A percentile compares a stretch with the other conserved stretches of the same genome.
These are phyloP conservation scores for Aspergillus sp. DNA, from an alignment of 2,329 filamentous ascomycete species.

Conservation along the genomic window DNA sequence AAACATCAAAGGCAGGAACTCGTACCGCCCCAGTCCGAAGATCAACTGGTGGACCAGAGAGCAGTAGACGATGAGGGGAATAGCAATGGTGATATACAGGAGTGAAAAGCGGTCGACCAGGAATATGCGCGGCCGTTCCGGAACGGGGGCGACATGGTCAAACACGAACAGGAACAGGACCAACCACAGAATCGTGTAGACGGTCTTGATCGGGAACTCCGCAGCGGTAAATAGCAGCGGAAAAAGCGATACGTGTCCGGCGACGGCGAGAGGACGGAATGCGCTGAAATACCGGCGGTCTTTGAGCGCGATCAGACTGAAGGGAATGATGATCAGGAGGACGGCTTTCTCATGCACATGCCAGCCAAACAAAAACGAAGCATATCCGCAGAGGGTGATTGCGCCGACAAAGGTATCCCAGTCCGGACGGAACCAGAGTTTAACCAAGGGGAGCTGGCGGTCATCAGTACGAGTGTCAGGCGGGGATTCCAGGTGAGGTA, in stretches of 20 bases:
- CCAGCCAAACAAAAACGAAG: slow-evolving; percentile 97
- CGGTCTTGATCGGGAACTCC: slow-evolving; percentile 90
- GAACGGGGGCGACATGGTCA: slow-evolving; percentile 82
- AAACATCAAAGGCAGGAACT: slow-evolving; percentile 96
- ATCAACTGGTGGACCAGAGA: slow-evolving; percentile 79
- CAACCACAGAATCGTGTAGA: slow-evolving; percentile 92
- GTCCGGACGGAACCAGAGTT: slow-evolving; percentile 75
- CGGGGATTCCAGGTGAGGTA: slow-evolving; percentile 5
- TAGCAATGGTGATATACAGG: slow-evolving; percentile 83
- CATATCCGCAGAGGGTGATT: slow-evolving; percentile 89
- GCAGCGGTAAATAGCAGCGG: slow-evolving; percentile 87
- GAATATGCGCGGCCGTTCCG: slow-evolving; percentile 77
- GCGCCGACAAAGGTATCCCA: slow-evolving; percentile 90
- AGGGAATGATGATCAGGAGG: slow-evolving; percentile 89
- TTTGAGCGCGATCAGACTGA: slow-evolving; percentile 85
- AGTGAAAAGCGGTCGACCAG: slow-evolving; percentile 87
- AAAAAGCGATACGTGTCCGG: slow-evolving; percentile 93
- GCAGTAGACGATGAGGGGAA: slow-evolving; percentile 86
- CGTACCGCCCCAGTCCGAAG: slow-evolving; percentile 70
- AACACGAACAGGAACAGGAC: slow-evolving; percentile 82
- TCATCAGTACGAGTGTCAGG: slow-evolving; percentile 20
- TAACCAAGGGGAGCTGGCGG: slow-evolving; percentile 67
- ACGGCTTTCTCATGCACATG: slow-evolving; percentile 98
- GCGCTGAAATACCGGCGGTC: slow-evolving; percentile 88
- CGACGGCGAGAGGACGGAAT: slow-evolving; percentile 86